These are phyloP conservation scores for Colletotrichum euphorbiae DNA, from an alignment of 2,329 filamentous ascomycete genomes.

Conservation along the genomic window DNA sequence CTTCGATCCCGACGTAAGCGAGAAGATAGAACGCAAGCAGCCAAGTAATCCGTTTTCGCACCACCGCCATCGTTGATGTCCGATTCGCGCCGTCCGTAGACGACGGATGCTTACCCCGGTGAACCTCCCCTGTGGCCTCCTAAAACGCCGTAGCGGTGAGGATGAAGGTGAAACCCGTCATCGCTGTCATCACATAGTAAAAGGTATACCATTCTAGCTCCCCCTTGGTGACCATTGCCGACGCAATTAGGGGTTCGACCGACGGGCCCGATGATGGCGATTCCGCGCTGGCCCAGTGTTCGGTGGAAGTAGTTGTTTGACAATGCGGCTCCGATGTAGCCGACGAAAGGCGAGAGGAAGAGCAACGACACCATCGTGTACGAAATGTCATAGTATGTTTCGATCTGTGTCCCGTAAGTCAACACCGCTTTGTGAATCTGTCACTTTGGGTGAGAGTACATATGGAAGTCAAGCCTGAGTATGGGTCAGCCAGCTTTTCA, in stretches of 20 bases:
- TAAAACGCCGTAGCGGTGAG: constrained; percentile 70
- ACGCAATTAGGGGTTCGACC: constrained; percentile 78
- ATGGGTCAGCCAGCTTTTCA: background rate
- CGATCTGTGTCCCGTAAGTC: constrained; percentile 52
- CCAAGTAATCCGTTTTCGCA: constrained; percentile 73
- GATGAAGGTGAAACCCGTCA: constrained; percentile 66
- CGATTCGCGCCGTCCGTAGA: constrained; percentile 53
- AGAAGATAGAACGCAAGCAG: constrained; percentile 80
- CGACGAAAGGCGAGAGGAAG: constrained; percentile 74
- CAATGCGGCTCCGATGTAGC: constrained; percentile 72
- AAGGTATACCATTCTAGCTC: constrained; percentile 76
- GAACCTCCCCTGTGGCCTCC: constrained; percentile 67
- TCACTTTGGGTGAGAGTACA: background rate
- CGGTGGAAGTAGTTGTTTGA: constrained; percentile 74
- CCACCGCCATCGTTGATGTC: constrained; percentile 56
- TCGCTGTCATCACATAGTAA: constrained; percentile 79
- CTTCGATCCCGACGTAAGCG: constrained; percentile 83
- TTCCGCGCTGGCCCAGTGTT: constrained; percentile 75
- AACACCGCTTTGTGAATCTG: background rate
- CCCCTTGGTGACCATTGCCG: constrained; percentile 75
- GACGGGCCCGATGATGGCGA: constrained; percentile 73
- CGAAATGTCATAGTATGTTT: constrained; percentile 69
- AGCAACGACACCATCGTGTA: constrained; percentile 74
- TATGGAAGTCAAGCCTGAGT: constrained; percentile 17
- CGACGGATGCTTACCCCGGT: constrained; percentile 56